These are phyloP conservation scores for Pyrenula aspistea DNA, from an alignment of 495 filamentous ascomycete genomes.

Conservation along the genomic window DNA sequence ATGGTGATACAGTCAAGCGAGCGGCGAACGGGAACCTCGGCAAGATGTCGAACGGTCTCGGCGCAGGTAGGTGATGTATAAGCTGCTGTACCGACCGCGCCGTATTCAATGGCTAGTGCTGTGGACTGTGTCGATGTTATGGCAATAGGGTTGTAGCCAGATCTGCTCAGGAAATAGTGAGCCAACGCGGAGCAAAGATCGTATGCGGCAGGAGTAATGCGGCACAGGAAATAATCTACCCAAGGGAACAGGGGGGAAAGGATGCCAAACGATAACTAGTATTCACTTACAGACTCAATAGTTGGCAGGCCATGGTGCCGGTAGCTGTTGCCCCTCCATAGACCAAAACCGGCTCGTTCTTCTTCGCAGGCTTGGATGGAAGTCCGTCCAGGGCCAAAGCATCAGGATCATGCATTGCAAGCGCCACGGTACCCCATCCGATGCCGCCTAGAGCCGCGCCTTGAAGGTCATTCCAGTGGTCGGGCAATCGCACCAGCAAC, in stretches of 20 bases:
- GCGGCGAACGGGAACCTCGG: slow-evolving; percentile 3
- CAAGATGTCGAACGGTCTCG: slow-evolving; percentile 3
- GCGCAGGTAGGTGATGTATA: slow-evolving; percentile 12
- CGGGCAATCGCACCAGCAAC: slow-evolving; percentile 30
- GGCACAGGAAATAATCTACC: too few relatives aligned
- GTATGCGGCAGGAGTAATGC: too few relatives aligned
- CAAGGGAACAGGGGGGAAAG: too few relatives aligned
- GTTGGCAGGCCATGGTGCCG: slow-evolving; percentile 37
- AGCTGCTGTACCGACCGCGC: slow-evolving; percentile 10
- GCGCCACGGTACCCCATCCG: slow-evolving; percentile 21
- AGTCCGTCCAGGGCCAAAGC: slow-evolving; percentile 1
- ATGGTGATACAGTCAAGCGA: slow-evolving; percentile 16
- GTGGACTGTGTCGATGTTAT: too few relatives aligned
- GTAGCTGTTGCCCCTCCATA: slow-evolving; percentile 38
- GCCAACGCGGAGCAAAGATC: too few relatives aligned
- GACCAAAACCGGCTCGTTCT: slow-evolving; percentile 22
- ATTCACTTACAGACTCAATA: slow-evolving; percentile 26
- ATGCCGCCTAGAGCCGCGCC: slow-evolving; percentile 32
- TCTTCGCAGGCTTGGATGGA: background rate
- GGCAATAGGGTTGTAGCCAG: too few relatives aligned
- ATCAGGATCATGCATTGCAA: slow-evolving; percentile 6
- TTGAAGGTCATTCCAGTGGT: slow-evolving; percentile 27
- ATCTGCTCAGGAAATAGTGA: too few relatives aligned
- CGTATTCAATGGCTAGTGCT: too few relatives aligned
- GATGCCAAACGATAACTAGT: too few relatives aligned